Evolutionary conservation across 495 filamentous ascomycete species (phyloP), one percentile per base, ranked within the genome.

Genomic region (Penicillium paradoxum): DNA sequence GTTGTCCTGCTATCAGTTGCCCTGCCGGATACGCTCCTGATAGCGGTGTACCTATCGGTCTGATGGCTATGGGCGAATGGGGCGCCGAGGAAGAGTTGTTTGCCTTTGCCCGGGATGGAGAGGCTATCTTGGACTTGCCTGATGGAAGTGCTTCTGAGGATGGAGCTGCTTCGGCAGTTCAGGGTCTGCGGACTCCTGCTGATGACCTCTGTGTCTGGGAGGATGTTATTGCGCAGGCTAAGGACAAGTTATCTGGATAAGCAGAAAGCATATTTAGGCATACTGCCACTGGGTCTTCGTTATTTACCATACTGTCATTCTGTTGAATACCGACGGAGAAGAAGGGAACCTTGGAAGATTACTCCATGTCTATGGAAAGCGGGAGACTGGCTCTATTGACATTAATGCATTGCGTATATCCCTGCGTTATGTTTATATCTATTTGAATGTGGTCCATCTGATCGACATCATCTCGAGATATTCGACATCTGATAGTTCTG

Each of bases 51-150:
- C 91, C 92, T 0, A 76, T 96, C 21, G 90, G 90, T n/a, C 51
- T 96, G 49, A 92, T 91, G 88, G 92, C 83, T 2, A 88, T 92
- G 83, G 83, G 79, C 0, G 88, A 95, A 69, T 96, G 92, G 92
- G 90, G 90, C 0, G 73, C 66, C 11, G 92, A 97, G 67, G 90
- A 95, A 59, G 79, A 78, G 34, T 66, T 96, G 64, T 70, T 97
- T 42, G 80, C 72, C 45, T 91, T 86, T 73, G 90, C 88, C 44
- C 79, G 78, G 50, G 84, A 88, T 60, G 78, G 75, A 0, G 89
- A 95, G 73, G 60, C 70, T 65, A 41, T 83, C 17, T 46, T 74
- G 53, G 71, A 71, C 56, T 41, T 69, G 21, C 44, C 63, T 38
- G 62, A 49, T 45, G 48, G 52, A 34, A 37, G 47, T 0, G 29